Base-by-base conservation (phyloP, 305 asterid genomes). In the Solanum aculeatissimum region DNA sequence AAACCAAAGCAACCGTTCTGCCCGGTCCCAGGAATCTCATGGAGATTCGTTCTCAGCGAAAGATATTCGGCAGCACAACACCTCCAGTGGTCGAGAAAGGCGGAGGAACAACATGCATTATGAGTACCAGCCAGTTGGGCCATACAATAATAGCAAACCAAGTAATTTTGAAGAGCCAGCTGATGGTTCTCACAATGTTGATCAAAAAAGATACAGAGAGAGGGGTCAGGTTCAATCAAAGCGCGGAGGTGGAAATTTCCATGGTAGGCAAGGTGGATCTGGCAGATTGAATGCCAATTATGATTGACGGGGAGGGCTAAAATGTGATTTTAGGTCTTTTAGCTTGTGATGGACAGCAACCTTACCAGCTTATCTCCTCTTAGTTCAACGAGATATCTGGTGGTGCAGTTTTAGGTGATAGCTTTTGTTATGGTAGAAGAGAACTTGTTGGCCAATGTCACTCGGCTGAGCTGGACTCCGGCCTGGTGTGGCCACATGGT, bases 41-140 rank as follows among this genome's bases (percentile, higher is more conserved):
- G 95, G 92, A 85, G 97, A 92, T 86, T 90, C 93, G 93, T 63
- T 88, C 57, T 77, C 90, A 19, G 93, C 88, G 81, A 90, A 89
- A 66, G 94, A 90, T 74, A 86, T 77, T 85, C 80, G 91, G 86
- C 91, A 88, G 57, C 89, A 88, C 80, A 87, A 87, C 68, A 23
- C 38, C 45, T 86, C 91, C 72, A 83, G 89, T 43, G 88, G 88
- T 80, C 91, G 91, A 63, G 98, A 92, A 68, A 93, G 94, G 81
- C 97, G 80, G 81, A 88, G 92, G 88, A 92, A 88, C 78, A 92
- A 88, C 83, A 74, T 51, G 84, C 98, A 94, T 71, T 92, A 87
- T 88, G 98, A 92, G 89, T 94, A 97, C 90, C 99, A 95, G 89
- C 98, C 98, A 2, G 97, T 94, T 13, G 97, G 95, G 69, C 91